These are phyloP conservation scores for Sporisorium reilianum DNA, from an alignment of 1,284 basidiomycete species.

Conservation along the genomic window DNA sequence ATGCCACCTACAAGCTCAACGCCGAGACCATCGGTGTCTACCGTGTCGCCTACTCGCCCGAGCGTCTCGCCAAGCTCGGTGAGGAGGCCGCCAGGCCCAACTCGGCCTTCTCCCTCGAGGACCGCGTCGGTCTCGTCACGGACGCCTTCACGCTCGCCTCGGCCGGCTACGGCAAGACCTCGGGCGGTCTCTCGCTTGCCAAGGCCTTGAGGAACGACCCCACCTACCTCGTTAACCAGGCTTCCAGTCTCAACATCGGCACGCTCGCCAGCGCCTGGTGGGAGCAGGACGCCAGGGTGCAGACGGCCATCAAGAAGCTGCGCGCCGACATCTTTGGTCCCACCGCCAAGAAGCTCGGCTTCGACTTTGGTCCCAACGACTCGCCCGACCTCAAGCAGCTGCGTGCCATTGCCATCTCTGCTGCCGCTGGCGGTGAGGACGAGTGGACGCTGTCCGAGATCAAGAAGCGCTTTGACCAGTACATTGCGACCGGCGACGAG, in stretches of 20 bases:
- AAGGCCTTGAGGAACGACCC: constrained; percentile 75
- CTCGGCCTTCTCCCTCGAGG: constrained; percentile 81
- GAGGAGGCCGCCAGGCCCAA: constrained; percentile 78
- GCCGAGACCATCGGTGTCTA: constrained; percentile 89
- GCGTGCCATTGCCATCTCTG: constrained; percentile 79
- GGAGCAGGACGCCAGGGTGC: constrained; percentile 79
- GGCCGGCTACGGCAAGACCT: constrained; percentile 82
- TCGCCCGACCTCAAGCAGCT: constrained; percentile 80
- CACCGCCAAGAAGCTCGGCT: constrained; percentile 82
- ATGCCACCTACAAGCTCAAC: constrained; percentile 81
- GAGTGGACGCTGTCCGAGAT: constrained; percentile 73
- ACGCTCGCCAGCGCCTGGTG: constrained; percentile 78
- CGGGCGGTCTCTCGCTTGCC: constrained; percentile 80
- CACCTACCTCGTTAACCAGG: constrained; percentile 62
- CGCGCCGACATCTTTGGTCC: constrained; percentile 79
- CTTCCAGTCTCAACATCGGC: constrained; percentile 46
- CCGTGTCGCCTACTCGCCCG: constrained; percentile 87
- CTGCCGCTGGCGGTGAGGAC: constrained; percentile 74
- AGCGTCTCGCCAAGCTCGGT: constrained; percentile 83
- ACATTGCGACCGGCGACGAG: constrained; percentile 80
- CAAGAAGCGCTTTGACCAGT: constrained; percentile 79
- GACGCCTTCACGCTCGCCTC: constrained; percentile 84
- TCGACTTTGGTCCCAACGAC: constrained; percentile 80
- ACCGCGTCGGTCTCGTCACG: constrained; percentile 86
- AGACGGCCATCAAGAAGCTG: constrained; percentile 65